Base-by-base conservation (phyloP, 73 alveolate species). In the Durusdinium trenchii region DNA sequence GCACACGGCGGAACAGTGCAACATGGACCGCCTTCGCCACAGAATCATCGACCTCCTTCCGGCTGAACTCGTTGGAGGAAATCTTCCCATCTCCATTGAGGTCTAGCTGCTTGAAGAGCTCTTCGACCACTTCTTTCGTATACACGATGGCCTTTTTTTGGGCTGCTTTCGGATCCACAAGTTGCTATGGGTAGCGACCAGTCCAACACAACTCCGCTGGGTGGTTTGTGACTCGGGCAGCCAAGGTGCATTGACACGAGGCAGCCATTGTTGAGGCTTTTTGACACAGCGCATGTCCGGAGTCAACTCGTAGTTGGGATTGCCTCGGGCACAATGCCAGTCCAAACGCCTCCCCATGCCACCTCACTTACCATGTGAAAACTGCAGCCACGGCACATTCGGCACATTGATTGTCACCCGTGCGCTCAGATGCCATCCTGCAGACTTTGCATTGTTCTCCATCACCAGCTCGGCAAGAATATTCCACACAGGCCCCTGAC, bases 31-130 rank as follows among this genome's bases (percentile, higher is more conserved):
- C 92, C 92, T 82, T 82, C 71, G 71, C 96, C 5, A 89, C 30
- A 6, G 96, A 69, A 64, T n/a, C 52, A n/a, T 89, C 96, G 26
- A 89, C 86, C 96, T 89, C 96, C 46, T 89, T 89, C 86, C 67
- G 62, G 96, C 96, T 89, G 43, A 89, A 89, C 96, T 89, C 96
- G 14, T 89, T 86, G 6, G 86, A 51, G 62, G 96, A 64, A 86
- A 89, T 76, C 47, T 89, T 89, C 54, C 96, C 96, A 45, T 89
- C 96, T 12, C 96, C 96, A n/a, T 89, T 89, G 85, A 89, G 83
- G 86, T 89, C 96, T 47, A 89, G 73, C 96, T 89, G 75, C 45
- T 75, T 73, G 73, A 89, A 89, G 36, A 89, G 85, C 36, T 89
- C 62, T 43, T 89, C 47, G 35, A 89, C 96, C 35, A 64, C 96